phyloP scores from a whole-genome alignment of 306 rosid genomes.

The Gleditsia sinensis region DNA sequence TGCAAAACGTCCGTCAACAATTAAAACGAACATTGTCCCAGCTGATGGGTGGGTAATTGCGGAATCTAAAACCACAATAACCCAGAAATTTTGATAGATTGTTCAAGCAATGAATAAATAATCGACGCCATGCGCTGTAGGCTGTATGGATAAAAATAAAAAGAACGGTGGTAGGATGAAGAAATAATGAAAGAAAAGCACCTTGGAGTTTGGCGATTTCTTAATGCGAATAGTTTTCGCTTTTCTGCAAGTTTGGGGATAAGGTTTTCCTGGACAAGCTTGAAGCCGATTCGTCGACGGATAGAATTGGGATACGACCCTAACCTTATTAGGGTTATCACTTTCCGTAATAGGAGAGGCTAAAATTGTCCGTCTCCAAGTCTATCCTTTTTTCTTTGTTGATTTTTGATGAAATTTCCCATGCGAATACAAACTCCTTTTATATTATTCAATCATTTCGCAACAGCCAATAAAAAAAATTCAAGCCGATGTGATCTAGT shows the following conservation, averaged over 20 bases:
- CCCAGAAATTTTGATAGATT: background rate
- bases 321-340: conserved; percentile 37
- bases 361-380: background rate
- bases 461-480: too few relatives aligned
- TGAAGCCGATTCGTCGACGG: conserved; percentile 31
- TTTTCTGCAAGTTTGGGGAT: conserved; percentile 38
- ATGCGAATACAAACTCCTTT: too few relatives aligned
- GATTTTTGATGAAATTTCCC: too few relatives aligned
- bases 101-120: background rate
- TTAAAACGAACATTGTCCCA: background rate
- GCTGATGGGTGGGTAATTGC: background rate
- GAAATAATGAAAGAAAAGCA: conserved; percentile 31
- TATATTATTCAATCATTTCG: too few relatives aligned
- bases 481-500: too few relatives aligned
- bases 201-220: conserved; percentile 41
- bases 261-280: conserved; percentile 59
- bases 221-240: background rate
- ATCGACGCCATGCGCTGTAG: background rate
- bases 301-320: conserved; percentile 8
- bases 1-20: background rate
- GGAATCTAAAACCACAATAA: background rate
- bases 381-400: background rate
- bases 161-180: background rate
- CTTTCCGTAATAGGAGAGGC: background rate
- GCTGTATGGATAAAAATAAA: background rate